These are phyloP conservation scores for Cutaneotrichosporon sp. DNA, from an alignment of 1,284 basidiomycete genomes.

Conservation along the genomic window DNA sequence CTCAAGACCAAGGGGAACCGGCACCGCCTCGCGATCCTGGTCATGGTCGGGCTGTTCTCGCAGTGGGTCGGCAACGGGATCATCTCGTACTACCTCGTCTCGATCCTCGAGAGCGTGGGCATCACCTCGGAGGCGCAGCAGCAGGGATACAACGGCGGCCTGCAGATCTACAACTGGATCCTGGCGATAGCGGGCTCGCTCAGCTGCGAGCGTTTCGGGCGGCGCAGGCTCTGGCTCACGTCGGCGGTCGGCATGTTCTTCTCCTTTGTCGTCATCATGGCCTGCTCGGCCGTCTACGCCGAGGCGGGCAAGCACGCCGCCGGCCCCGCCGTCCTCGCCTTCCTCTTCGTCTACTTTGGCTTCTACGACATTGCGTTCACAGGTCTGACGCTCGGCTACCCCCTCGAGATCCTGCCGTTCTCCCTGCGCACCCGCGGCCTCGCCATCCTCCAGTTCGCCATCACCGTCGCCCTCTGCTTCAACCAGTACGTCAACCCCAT, in stretches of 20 bases:
- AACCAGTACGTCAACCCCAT: slow-evolving; percentile 15
- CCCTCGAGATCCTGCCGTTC: slow-evolving; percentile 32
- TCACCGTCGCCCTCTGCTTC: slow-evolving; percentile 7
- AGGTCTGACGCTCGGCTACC: slow-evolving; percentile 61
- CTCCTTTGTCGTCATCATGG: slow-evolving; percentile 24
- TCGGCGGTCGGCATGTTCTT: slow-evolving; percentile 24
- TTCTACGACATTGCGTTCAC: slow-evolving; percentile 26
- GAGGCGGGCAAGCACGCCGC: slow-evolving; percentile 20
- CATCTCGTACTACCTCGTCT: slow-evolving; percentile 17
- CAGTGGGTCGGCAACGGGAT: slow-evolving; percentile 22
- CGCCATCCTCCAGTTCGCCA: slow-evolving; percentile 20
- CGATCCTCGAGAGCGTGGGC: slow-evolving; percentile 23
- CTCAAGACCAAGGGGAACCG: slow-evolving; percentile 50
- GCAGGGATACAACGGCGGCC: slow-evolving; percentile 25
- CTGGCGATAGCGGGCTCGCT: slow-evolving; percentile 23
- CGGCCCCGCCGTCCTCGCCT: slow-evolving; percentile 27
- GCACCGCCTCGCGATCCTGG: slow-evolving; percentile 56
- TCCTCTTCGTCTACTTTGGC: slow-evolving; percentile 28
- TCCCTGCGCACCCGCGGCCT: slow-evolving; percentile 32
- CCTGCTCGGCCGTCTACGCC: slow-evolving; percentile 20
- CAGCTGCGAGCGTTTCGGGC: slow-evolving; percentile 25
- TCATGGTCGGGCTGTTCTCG: slow-evolving; percentile 56
- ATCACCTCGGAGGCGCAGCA: slow-evolving; percentile 20
- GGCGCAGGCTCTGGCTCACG: slow-evolving; percentile 28
- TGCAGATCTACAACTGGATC: slow-evolving; percentile 29